Base-by-base conservation (phyloP, 2,329 filamentous ascomycete genomes). In the Exophiala spinifera region DNA sequence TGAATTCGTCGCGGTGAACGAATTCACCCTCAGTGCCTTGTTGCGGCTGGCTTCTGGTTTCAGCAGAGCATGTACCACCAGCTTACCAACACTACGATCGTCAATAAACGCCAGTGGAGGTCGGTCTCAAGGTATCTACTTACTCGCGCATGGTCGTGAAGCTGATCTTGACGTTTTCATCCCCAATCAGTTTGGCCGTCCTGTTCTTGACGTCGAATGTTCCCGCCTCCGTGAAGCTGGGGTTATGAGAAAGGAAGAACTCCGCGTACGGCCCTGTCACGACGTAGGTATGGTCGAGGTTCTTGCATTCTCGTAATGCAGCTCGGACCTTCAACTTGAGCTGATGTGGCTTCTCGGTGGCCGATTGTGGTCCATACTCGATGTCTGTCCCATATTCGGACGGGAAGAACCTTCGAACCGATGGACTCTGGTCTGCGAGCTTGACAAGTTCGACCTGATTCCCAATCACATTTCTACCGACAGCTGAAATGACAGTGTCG, bases 81-180 rank as follows among this genome's bases (percentile, higher is more conserved):
- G 76, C 47, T 80, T 83, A 2, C 86, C 86, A 10, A 88, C 85
- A 63, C 56, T 57, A 21, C 19, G 10, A 47, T 14, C 1, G 28
- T 37, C 36, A 51, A 33, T 3, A 31, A 31, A 31, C 28, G 11
- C 28, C 28, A 31, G 8, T 10, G 11, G 28, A 10, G 28, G 21
- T 13, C 23, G 15, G 1, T 4, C 17, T 15, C 20, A 25, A 17
- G 14, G 11, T 15, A 7, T 44, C n/a, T n/a, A 54, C 81, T 72
- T 70, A 86, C 84, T 91, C 87, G 15, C 75, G 72, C 81, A 87
- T 87, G 1, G 82, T 86, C 3, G 84, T 88, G 62, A 90, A 80
- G 33, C 82, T 84, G 56, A 89, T 76, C 58, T 73, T 77, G 19
- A 77, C 81, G 42, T 82, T 73, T 0, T 84, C 86, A 58, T 80